Conservation (phyloP, 305 asterid species). For the Fraxinus baroniana region DNA sequence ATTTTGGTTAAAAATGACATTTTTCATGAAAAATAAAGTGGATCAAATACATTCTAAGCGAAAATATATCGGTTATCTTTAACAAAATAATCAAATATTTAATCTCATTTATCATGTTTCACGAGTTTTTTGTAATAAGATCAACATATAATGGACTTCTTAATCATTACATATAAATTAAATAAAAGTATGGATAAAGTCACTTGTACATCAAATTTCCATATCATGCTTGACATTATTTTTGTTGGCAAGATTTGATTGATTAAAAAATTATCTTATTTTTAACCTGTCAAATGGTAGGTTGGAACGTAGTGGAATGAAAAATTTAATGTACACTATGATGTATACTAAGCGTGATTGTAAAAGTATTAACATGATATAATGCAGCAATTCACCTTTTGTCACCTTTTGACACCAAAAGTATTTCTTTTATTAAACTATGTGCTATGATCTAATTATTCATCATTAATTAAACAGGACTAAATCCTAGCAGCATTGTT, state of each 20-base stretch:
- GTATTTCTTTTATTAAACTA: not conserved
- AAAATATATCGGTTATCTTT: not conserved
- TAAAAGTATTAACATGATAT: not conserved
- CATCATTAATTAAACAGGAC: not conserved
- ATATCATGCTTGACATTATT: too few relatives aligned
- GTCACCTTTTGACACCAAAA: not conserved
- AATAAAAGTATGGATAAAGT: not conserved
- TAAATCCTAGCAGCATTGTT: not conserved
- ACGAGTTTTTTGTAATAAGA: not conserved
- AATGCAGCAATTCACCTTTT: not conserved
- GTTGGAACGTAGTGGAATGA: too few relatives aligned
- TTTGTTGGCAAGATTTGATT: too few relatives aligned
- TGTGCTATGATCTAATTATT: not conserved
- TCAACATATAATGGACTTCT: not conserved
- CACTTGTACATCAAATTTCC: too few relatives aligned
- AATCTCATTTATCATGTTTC: not conserved
- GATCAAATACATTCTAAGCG: not conserved
- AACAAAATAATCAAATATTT: not conserved
- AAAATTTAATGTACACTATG: too few relatives aligned
- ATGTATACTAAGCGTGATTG: too few relatives aligned
- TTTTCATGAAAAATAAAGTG: too few relatives aligned
- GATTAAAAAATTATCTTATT: too few relatives aligned
- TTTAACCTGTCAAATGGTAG: too few relatives aligned
- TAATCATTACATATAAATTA: not conserved
- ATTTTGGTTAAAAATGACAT: too few relatives aligned